Conservation (phyloP, 441 rosid genomes). For the Hura crepitans region DNA sequence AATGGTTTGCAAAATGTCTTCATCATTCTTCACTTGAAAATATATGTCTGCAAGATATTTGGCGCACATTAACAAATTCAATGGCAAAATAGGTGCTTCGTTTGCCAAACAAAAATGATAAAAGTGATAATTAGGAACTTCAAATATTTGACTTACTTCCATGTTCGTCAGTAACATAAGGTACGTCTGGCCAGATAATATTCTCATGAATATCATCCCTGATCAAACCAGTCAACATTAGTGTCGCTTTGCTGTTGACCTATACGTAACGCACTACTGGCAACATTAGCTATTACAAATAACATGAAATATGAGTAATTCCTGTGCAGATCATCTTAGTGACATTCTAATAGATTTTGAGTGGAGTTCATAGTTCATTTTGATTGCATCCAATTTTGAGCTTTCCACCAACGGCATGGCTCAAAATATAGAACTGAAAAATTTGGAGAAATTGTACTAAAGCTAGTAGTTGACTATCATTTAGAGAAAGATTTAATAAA, state of each 20-base stretch:
- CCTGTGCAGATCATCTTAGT: background rate
- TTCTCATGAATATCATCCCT: constrained; percentile 68
- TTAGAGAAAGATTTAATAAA: background rate
- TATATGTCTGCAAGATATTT: constrained; percentile 55
- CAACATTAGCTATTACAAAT: constrained; percentile 44
- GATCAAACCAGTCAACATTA: constrained; percentile 60
- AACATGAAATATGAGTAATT: constrained; percentile 10
- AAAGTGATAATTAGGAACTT: constrained; percentile 11
- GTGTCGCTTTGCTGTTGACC: constrained; percentile 81
- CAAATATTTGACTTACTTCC: constrained; percentile 66
- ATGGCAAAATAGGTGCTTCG: background rate
- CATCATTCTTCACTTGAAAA: constrained; percentile 81
- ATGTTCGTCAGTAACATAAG: constrained; percentile 72
- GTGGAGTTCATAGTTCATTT: background rate
- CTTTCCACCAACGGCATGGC: no score
- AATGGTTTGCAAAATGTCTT: constrained; percentile 64
- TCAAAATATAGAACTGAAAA: background rate
- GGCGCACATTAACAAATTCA: constrained; percentile 35
- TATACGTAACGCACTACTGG: constrained; percentile 59
- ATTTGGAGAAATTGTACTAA: background rate
- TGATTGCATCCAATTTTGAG: background rate
- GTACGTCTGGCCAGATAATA: constrained; percentile 82
- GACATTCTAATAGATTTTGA: constrained; percentile 16
- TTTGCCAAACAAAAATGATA: constrained; percentile 9
- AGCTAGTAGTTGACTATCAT: background rate